Conservation (phyloP, 2,329 filamentous ascomycete genomes). For the Xylaria multiplex region DNA sequence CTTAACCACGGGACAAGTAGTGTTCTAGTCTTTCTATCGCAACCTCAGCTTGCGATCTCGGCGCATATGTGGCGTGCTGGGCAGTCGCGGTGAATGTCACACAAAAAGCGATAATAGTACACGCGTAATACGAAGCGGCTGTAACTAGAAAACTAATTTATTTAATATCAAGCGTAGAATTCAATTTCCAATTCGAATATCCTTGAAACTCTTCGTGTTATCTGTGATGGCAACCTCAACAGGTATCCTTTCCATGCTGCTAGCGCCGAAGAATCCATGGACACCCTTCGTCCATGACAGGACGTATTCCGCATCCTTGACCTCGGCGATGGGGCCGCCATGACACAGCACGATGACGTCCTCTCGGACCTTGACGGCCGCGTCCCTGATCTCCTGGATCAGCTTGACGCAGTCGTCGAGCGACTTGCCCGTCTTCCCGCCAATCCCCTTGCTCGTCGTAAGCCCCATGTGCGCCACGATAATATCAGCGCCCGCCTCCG, state of each 20-base stretch:
- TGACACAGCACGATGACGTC: constrained; percentile 76
- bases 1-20: no score
- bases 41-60: no score
- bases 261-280: constrained; percentile 78
- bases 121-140: no score
- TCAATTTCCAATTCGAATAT: constrained; percentile 36
- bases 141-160: background rate
- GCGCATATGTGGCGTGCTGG: no score
- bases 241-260: constrained; percentile 74
- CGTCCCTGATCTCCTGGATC: constrained; percentile 72
- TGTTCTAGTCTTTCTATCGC: no score
- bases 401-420: constrained; percentile 71
- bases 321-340: constrained; percentile 73
- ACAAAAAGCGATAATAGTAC: no score
- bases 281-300: constrained; percentile 68
- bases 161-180: background rate
- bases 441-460: constrained; percentile 72
- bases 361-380: constrained; percentile 62
- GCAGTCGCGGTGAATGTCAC: no score
- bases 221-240: constrained; percentile 72
- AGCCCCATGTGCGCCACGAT: constrained; percentile 76
- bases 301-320: constrained; percentile 71
- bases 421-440: constrained; percentile 68
- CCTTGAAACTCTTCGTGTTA: constrained; percentile 53
- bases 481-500: constrained; percentile 71